Evolutionary conservation across 2,329 filamentous ascomycete species (phyloP), one percentile per base, ranked within the genome.

Genomic region (Drechslera avenae): DNA sequence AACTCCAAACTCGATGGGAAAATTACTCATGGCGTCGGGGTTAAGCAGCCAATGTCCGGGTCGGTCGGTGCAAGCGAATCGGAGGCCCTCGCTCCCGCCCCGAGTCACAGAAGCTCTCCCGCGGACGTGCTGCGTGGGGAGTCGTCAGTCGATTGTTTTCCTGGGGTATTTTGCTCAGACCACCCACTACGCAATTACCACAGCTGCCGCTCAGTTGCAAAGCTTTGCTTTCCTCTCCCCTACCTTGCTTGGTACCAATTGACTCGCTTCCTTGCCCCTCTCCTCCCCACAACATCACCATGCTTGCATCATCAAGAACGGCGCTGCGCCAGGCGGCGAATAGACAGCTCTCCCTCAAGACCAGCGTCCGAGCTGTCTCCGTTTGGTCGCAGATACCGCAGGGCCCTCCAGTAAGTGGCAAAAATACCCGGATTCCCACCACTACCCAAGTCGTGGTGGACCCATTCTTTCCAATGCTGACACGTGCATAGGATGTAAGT

Each of bases 311-410:
- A 43, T 73, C 72, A 46, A 67, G 72, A 57, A 68, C 66, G 52
- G 71, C 69, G 30, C 55, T 74, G 63, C 69, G 73, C 57, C 71
- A 73, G 56, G 69, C 69, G 57, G 67, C 70, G 17, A 56, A 60
- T 50, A 70, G 68, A 66, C 68, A 68, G 52, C 59, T 72, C 54
- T 58, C 63, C 39, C 45, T 70, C 60, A 68, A 59, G 55, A 57
- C 63, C 44, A 78, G 78, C 63, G 74, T 79, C 59, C 80, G 84
- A 72, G 83, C 86, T 67, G 86, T 85, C 64, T 96, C 91, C 55
- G 90, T 89, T 63, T 97, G 93, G 92, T 85, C 90, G 72, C 88
- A 89, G 70, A 91, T 97, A 48, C 88, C 90, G 63, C 90, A 97
- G 79, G 93, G 93, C 60, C 93, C 93, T 84, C 92, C 93, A 73